These are phyloP conservation scores for Suillus brevipes DNA, from an alignment of 768 basidiomycete genomes.

Conservation along the genomic window DNA sequence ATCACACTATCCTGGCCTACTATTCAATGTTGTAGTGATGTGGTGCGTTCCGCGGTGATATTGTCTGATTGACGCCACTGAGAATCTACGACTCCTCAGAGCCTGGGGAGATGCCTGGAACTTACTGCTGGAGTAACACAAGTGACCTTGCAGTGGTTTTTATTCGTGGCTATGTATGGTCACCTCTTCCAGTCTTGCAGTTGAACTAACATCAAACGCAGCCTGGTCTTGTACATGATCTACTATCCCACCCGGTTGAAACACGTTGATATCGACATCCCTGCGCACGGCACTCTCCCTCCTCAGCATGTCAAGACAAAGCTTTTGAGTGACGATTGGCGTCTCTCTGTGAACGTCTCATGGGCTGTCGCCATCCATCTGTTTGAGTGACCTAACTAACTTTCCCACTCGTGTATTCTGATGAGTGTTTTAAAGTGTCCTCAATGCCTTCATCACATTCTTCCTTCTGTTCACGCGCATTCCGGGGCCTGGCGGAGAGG, in stretches of 20 bases:
- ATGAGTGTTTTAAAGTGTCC: slow-evolving; percentile 37
- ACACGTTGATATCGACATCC: slow-evolving; percentile 49
- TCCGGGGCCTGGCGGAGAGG: slow-evolving; percentile 34
- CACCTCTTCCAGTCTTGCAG: background rate
- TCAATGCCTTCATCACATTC: slow-evolving; percentile 61
- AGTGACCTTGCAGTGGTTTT: slow-evolving; percentile 77
- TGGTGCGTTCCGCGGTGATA: slow-evolving; percentile 50
- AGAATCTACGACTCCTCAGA: slow-evolving; percentile 39
- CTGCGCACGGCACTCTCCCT: slow-evolving; percentile 42
- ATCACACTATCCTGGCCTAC: slow-evolving; percentile 83
- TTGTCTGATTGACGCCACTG: background rate
- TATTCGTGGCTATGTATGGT: slow-evolving; percentile 82
- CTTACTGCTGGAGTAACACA: slow-evolving; percentile 81
- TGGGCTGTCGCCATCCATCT: slow-evolving; percentile 73
- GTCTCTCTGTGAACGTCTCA: slow-evolving; percentile 70
- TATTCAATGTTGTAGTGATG: slow-evolving; percentile 74
- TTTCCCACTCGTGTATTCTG: slow-evolving; percentile 4
- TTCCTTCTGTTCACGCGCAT: slow-evolving; percentile 53
- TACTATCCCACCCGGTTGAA: slow-evolving; percentile 90
- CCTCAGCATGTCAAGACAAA: slow-evolving; percentile 46
- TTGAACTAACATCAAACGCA: slow-evolving; percentile 32
- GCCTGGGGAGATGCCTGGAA: slow-evolving; percentile 70
- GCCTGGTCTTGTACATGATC: slow-evolving; percentile 85
- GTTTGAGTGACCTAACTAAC: slow-evolving; percentile 44
- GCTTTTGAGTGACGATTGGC: slow-evolving; percentile 69